Evolutionary conservation across 1,284 basidiomycete species (phyloP), one percentile per base, ranked within the genome.

Genomic region (Ganoderma lingzhi): DNA sequence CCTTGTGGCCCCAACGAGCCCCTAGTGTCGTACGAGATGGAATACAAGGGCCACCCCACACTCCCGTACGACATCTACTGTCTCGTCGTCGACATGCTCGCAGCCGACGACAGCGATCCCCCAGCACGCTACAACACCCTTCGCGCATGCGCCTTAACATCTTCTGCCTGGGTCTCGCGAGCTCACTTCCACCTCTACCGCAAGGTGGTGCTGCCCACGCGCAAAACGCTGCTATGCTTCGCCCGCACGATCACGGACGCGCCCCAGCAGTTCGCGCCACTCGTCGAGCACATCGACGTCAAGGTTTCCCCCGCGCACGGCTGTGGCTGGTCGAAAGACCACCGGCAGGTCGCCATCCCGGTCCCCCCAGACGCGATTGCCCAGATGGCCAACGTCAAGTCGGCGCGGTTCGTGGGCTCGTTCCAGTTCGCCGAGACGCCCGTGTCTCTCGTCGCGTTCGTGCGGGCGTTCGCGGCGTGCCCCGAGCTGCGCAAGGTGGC

Each of bases 31-130:
- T 32, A 3, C 30, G 6, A 6, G 2, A 56, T 56, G 53, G 53
- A 56, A 32, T 28, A 14, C 48, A 51, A 51, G 23, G 53, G 17
- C 1, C 53, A 30, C 14, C 30, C 8, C 6, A 35, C 53, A 9
- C 53, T 56, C 53, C 53, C 53, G 14, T 35, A 56, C 53, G 53
- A 56, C 53, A 56, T 56, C 53, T 56, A 56, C 53, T 56, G 53
- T 5, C 53, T 56, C 30, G 53, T 56, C 53, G 53, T 56, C 28
- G 53, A 56, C 30, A 10, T 35, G 15, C 30, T 56, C 53, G 53
- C 30, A 19, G 53, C 53, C 30, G 53, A 56, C 28, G 53, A 56
- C 30, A 35, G 53, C 12, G 51, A 53, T 30, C 28, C 53, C 5
- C 6, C 14, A 30, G 10, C 15, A 0, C 17, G 32, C 15, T 56